Conservation (phyloP, 176 grass and related monocot species). For the Cenchrus americanus region DNA sequence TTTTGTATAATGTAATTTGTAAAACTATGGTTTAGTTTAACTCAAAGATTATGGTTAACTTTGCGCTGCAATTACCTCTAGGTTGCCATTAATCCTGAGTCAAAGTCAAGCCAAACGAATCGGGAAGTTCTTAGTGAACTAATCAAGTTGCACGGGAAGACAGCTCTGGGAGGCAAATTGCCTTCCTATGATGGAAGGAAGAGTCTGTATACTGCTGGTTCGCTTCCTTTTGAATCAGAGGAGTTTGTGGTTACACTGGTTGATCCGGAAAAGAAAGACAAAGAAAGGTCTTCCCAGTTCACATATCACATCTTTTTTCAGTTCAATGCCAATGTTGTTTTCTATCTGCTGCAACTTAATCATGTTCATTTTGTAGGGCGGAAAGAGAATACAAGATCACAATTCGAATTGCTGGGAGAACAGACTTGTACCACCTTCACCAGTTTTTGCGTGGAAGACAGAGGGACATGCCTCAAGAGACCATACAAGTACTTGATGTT, state of each 20-base stretch:
- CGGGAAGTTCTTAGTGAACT: slow-evolving; percentile 70
- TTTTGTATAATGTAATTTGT: not conserved
- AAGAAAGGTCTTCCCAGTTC: slow-evolving; percentile 43
- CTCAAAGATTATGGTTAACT: not conserved
- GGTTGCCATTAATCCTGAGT: slow-evolving; percentile 80
- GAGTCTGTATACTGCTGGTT: slow-evolving; percentile 83
- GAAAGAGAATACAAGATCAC: slow-evolving; percentile 77
- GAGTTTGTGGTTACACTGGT: slow-evolving; percentile 64
- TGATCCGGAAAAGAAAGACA: slow-evolving; percentile 60
- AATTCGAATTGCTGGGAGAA: slow-evolving; percentile 64
- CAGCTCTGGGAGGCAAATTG: slow-evolving; percentile 58
- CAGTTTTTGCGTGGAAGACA: slow-evolving; percentile 61
- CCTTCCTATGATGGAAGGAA: slow-evolving; percentile 86
- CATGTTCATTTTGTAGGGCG: slow-evolving; percentile 34
- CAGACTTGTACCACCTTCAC: slow-evolving; percentile 67
- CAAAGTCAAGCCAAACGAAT: slow-evolving; percentile 65
- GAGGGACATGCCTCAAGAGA: slow-evolving; percentile 85
- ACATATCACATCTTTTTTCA: not conserved
- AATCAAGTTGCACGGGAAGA: slow-evolving; percentile 55
- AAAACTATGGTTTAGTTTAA: not conserved
- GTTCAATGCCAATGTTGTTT: not conserved
- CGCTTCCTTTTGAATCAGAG: slow-evolving; percentile 77
- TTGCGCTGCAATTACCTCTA: not conserved
- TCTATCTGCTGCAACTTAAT: not conserved
- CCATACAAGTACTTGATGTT: slow-evolving; percentile 88